phyloP scores from a whole-genome alignment of 306 rosid genomes.

The Adenanthera pavonina region DNA sequence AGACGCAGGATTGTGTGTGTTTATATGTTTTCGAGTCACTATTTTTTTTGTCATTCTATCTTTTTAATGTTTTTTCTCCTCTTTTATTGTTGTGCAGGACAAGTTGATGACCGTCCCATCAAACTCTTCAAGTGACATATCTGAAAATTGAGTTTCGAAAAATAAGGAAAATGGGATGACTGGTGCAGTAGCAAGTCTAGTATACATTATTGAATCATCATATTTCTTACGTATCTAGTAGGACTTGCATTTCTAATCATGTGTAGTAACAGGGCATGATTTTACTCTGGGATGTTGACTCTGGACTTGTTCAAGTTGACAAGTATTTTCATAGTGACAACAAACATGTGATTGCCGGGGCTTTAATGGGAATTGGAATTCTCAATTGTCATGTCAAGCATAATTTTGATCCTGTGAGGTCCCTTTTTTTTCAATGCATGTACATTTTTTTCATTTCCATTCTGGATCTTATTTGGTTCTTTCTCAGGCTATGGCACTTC shows the following conservation, averaged over 20 bases:
- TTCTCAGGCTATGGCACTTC: slow-evolving; percentile 80
- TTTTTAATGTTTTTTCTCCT: slow-evolving; percentile 18
- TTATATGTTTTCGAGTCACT: slow-evolving; percentile 10
- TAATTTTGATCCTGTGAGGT: slow-evolving; percentile 94
- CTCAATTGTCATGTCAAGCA: slow-evolving; percentile 82
- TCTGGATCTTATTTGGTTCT: slow-evolving; percentile 36
- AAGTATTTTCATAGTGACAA: slow-evolving; percentile 93
- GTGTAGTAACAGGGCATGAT: slow-evolving; percentile 73
- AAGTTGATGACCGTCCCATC: slow-evolving; percentile 87
- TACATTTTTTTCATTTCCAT: background rate
- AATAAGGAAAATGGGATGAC: slow-evolving; percentile 99
- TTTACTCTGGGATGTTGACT: slow-evolving; percentile 93
- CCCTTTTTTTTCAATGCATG: background rate
- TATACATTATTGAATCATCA: too few species aligned
- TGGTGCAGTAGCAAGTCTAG: slow-evolving; percentile 99
- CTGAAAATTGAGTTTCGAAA: slow-evolving; percentile 97
- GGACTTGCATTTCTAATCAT: background rate
- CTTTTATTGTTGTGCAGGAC: slow-evolving; percentile 64
- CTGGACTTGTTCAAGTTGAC: slow-evolving; percentile 97
- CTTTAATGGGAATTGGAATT: slow-evolving; percentile 95
- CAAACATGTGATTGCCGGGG: slow-evolving; percentile 90
- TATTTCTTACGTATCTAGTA: slow-evolving; percentile 34
- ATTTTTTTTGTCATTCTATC: background rate
- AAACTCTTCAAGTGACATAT: slow-evolving; percentile 73
- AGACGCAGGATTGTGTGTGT: slow-evolving; percentile 21